Evolutionary conservation across 352 stramenopile species (phyloP).

Genomic region (Halophytophthora polymorphica): DNA sequence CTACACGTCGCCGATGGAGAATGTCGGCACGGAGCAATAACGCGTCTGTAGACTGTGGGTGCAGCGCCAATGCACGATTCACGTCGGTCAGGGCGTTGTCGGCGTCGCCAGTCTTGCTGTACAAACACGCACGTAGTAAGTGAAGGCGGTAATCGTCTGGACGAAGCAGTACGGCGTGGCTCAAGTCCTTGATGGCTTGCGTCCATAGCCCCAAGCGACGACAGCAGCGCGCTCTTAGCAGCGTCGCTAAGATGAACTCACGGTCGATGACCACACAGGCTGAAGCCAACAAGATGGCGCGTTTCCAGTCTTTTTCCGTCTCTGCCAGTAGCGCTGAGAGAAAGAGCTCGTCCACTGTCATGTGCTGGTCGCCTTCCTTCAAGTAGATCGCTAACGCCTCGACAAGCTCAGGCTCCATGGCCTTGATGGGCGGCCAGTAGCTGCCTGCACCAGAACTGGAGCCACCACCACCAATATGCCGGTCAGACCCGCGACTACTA

Average conservation of each 20-base stretch:
- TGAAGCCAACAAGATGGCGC: constrained; percentile 64
- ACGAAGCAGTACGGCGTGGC: constrained; percentile 41
- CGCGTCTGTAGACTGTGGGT: constrained; percentile 64
- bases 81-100: constrained; percentile 55
- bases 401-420: constrained; percentile 38
- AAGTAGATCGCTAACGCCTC: constrained; percentile 51
- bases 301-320: constrained; percentile 58
- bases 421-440: constrained; percentile 36
- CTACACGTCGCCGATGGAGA: constrained; percentile 42
- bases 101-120: constrained; percentile 51
- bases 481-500: constrained; percentile 7
- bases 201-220: constrained; percentile 68
- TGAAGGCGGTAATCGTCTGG: constrained; percentile 55
- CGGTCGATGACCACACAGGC: constrained; percentile 67
- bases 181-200: constrained; percentile 69
- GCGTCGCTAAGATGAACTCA: constrained; percentile 50
- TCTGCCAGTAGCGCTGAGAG: constrained; percentile 47
- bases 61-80: constrained; percentile 52
- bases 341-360: constrained; percentile 70
- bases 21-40: constrained; percentile 68
- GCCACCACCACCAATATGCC: background rate
- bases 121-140: constrained; percentile 53
- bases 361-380: constrained; percentile 46
- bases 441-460: constrained; percentile 7
- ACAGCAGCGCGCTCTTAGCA: constrained; percentile 67